These are phyloP conservation scores for Monilinia laxa DNA, from an alignment of 2,329 filamentous ascomycete species.

Conservation along the genomic window DNA sequence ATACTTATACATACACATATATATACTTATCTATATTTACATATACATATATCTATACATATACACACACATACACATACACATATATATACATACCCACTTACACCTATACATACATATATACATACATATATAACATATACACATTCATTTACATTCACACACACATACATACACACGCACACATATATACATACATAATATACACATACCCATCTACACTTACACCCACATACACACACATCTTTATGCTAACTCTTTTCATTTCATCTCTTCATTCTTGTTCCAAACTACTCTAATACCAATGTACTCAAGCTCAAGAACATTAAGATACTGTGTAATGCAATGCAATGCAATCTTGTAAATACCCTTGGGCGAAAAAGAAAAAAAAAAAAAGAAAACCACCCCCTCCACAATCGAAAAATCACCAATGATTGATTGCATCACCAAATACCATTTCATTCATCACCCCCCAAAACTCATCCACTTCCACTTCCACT, in stretches of 20 bases:
- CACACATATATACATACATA: no score
- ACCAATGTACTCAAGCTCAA: conserved; percentile 1
- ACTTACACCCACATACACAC: no score
- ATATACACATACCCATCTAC: no score
- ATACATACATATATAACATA: no score
- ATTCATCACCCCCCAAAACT: neutral
- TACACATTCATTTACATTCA: no score
- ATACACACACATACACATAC: no score
- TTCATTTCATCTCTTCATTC: conserved; percentile 4
- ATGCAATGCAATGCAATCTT: conserved; percentile 9
- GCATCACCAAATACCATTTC: conserved; percentile 2
- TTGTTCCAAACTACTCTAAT: neutral
- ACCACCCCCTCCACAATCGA: neutral
- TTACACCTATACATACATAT: no score
- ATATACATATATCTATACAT: no score
- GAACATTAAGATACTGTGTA: conserved; percentile 7
- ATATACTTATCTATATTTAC: no score
- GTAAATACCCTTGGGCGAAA: neutral
- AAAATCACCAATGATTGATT: neutral
- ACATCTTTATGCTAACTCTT: neutral
- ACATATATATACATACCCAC: no score
- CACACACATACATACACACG: no score
- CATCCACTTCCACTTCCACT: neutral
- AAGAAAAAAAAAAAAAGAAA: neutral
- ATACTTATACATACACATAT: no score